Conservation (phyloP, 495 filamentous ascomycete genomes). For the Penicillium verhagenii region DNA sequence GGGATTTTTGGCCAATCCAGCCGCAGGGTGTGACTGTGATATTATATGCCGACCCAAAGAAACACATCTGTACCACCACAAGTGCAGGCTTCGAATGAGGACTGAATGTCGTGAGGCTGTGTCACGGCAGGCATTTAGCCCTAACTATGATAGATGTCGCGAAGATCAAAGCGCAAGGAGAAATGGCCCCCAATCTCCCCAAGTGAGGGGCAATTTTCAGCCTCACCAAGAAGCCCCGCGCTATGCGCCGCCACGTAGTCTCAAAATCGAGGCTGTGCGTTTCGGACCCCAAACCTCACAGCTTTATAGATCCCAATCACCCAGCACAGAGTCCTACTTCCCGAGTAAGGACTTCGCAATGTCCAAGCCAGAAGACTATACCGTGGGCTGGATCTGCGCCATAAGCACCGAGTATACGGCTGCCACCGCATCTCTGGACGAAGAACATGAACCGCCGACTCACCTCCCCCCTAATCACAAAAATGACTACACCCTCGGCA, state of each 20-base stretch:
- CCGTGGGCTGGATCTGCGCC: conserved; percentile 51
- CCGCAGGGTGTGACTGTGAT: too few relatives aligned
- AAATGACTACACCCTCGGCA: conserved; percentile 38
- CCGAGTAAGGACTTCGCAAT: not conserved
- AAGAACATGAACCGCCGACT: conserved; percentile 12
- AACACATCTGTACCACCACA: not conserved
- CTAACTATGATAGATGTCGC: not conserved
- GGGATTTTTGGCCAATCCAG: too few relatives aligned
- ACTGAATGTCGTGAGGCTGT: too few relatives aligned
- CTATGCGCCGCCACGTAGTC: not conserved
- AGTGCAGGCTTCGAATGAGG: too few relatives aligned
- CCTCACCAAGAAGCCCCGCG: not conserved
- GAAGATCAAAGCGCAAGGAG: not conserved
- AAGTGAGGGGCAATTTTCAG: not conserved
- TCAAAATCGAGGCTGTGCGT: not conserved
- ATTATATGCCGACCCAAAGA: not conserved
- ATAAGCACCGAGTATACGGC: conserved; percentile 37
- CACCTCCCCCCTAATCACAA: conserved; percentile 12
- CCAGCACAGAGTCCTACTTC: not conserved
- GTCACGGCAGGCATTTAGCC: too few relatives aligned
- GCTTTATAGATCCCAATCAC: not conserved
- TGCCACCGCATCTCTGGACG: conserved; percentile 38
- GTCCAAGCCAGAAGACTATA: conserved; percentile 31
- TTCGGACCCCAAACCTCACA: not conserved
- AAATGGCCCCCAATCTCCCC: not conserved